phyloP scores from a whole-genome alignment of 768 basidiomycete species.

The Cyclocybe cylindracea region DNA sequence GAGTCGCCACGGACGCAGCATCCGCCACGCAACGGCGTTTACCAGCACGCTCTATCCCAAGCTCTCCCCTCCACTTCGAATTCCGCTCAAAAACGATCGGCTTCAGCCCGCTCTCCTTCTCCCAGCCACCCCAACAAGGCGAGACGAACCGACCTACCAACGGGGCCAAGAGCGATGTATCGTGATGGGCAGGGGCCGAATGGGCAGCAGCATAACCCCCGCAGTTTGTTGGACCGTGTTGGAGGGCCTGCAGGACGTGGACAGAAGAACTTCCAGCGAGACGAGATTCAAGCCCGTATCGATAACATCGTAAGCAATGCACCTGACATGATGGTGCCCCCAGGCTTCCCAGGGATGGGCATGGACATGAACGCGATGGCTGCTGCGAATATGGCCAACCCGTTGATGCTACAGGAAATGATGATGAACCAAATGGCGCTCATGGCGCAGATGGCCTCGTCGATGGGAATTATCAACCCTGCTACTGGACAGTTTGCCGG shows the following conservation, averaged over 20 bases:
- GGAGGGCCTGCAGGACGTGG: slow-evolving; percentile 53
- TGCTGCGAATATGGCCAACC: slow-evolving; percentile 56
- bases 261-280: slow-evolving; percentile 44
- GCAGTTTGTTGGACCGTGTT: slow-evolving; percentile 83
- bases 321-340: slow-evolving; percentile 52
- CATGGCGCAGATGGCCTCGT: slow-evolving; percentile 90
- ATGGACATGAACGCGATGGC: slow-evolving; percentile 70
- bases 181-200: slow-evolving; percentile 35
- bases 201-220: slow-evolving; percentile 34
- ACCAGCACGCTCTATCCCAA: slow-evolving; percentile 76
- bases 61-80: slow-evolving; percentile 51
- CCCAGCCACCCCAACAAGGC: slow-evolving; percentile 68
- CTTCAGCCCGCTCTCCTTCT: slow-evolving; percentile 69
- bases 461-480: slow-evolving; percentile 77
- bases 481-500: slow-evolving; percentile 53
- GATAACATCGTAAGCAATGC: slow-evolving; percentile 71
- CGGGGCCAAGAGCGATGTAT: slow-evolving; percentile 84
- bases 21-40: slow-evolving; percentile 58
- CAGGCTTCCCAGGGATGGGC: slow-evolving; percentile 43
- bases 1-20: slow-evolving; percentile 47
- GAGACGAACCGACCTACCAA: slow-evolving; percentile 76
- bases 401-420: slow-evolving; percentile 82
- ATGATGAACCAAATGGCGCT: slow-evolving; percentile 92
- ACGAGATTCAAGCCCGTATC: slow-evolving; percentile 79
- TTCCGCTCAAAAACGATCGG: slow-evolving; percentile 62